phyloP scores from a whole-genome alignment of 768 basidiomycete species.

The Lentinula boryana region DNA sequence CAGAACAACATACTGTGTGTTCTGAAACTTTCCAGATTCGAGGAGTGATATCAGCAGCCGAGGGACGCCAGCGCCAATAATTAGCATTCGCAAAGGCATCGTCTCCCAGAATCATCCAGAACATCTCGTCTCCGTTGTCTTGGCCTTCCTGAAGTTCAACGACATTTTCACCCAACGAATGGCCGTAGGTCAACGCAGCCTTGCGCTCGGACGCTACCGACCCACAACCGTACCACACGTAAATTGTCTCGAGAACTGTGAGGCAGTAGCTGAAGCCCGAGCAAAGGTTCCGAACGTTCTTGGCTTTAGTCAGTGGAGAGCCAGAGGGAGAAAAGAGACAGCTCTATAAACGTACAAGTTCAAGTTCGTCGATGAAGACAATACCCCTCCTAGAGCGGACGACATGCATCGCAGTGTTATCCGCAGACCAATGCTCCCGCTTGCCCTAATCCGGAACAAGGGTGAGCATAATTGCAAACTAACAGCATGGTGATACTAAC shows the following conservation, averaged over 20 bases:
- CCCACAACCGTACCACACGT: constrained; percentile 80
- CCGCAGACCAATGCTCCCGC: constrained; percentile 67
- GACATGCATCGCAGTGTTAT: constrained; percentile 80
- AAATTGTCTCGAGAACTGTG: constrained; percentile 61
- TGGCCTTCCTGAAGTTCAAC: constrained; percentile 62
- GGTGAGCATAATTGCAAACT: not conserved
- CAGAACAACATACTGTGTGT: constrained; percentile 31
- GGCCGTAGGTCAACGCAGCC: constrained; percentile 60
- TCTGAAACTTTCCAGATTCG: constrained; percentile 51
- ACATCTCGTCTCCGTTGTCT: constrained; percentile 68
- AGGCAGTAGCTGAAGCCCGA: constrained; percentile 84
- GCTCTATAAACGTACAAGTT: constrained; percentile 34
- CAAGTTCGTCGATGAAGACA: constrained; percentile 64
- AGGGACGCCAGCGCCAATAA: constrained; percentile 73
- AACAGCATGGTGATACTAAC: constrained; percentile 26
- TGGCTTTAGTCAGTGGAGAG: constrained; percentile 7
- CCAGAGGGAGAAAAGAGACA: constrained; percentile 23
- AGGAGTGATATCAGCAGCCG: constrained; percentile 34
- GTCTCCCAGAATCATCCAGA: constrained; percentile 84
- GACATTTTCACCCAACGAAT: constrained; percentile 34
- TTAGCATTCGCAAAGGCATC: constrained; percentile 71
- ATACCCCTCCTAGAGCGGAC: constrained; percentile 46
- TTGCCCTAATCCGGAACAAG: constrained; percentile 42
- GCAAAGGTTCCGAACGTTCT: constrained; percentile 66
- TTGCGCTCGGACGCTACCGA: constrained; percentile 51